These are phyloP conservation scores for Penicillium angulare DNA, from an alignment of 495 filamentous ascomycete species.

Conservation along the genomic window DNA sequence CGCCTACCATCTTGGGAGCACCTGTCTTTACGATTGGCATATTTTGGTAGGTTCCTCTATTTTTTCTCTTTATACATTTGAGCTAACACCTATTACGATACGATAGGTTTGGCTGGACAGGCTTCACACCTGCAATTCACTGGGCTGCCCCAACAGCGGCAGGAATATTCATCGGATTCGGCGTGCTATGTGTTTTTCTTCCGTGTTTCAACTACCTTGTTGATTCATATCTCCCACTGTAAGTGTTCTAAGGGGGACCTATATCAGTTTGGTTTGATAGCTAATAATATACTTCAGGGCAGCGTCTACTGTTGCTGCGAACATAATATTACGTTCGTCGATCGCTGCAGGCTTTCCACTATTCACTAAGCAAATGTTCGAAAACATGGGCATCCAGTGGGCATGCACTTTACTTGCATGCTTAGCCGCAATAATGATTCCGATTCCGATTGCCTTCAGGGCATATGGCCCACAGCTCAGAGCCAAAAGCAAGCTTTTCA, in stretches of 20 bases:
- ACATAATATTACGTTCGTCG: slow-evolving; percentile 81
- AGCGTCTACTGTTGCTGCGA: slow-evolving; percentile 83
- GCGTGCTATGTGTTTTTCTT: slow-evolving; percentile 38
- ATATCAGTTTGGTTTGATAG: not conserved
- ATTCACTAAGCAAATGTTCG: slow-evolving; percentile 80
- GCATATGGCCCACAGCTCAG: slow-evolving; percentile 35
- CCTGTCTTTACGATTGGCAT: slow-evolving; percentile 51
- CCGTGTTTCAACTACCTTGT: slow-evolving; percentile 43
- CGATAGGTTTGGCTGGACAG: slow-evolving; percentile 44
- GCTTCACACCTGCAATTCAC: slow-evolving; percentile 32
- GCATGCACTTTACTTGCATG: slow-evolving; percentile 75
- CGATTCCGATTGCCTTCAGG: slow-evolving; percentile 58
- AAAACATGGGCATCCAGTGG: slow-evolving; percentile 75
- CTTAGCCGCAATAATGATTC: slow-evolving; percentile 66
- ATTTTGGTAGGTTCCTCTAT: slow-evolving; percentile 47
- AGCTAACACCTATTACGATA: not conserved
- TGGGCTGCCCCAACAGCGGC: slow-evolving; percentile 35
- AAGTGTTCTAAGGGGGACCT: slow-evolving; percentile 30
- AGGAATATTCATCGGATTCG: slow-evolving; percentile 32
- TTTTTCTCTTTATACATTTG: not conserved
- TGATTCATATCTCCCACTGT: slow-evolving; percentile 63
- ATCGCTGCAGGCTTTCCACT: slow-evolving; percentile 79
- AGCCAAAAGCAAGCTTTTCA: slow-evolving; percentile 29
- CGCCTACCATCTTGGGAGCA: slow-evolving; percentile 49
- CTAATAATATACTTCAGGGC: slow-evolving; percentile 45